A percentile compares a stretch with the other conserved stretches of the same genome.
These are phyloP conservation scores for Xerocomellus intermedius DNA, from an alignment of 768 basidiomycete genomes.

Conservation along the genomic window DNA sequence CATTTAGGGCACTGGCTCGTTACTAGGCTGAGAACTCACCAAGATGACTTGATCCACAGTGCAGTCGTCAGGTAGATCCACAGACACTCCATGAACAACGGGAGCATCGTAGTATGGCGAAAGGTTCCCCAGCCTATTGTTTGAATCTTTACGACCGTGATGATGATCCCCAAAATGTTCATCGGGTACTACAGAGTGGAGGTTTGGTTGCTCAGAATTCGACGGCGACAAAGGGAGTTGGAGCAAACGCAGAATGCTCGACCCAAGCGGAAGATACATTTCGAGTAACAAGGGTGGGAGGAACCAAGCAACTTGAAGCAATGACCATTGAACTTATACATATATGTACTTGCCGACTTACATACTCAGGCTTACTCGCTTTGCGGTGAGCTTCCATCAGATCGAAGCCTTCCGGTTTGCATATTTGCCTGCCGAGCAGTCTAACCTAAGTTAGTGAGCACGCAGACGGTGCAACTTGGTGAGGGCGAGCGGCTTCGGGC, in stretches of 20 bases:
- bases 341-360: not conserved
- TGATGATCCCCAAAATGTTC: not conserved
- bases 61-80: conserved; percentile 38
- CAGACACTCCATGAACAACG: conserved; percentile 26
- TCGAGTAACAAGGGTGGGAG: not conserved
- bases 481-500: too few relatives aligned
- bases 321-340: not conserved
- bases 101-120: conserved; percentile 38
- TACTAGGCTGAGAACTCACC: conserved; percentile 20
- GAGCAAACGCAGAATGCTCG: conserved; percentile 12
- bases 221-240: conserved; percentile 8
- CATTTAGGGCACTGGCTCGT: not conserved
- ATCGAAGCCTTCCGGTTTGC: too few relatives aligned
- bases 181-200: not conserved
- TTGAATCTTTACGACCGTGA: not conserved
- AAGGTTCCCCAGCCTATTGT: conserved; percentile 34
- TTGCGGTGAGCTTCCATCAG: too few relatives aligned
- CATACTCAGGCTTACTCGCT: too few relatives aligned
- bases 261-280: conserved; percentile 18
- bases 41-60: conserved; percentile 40
- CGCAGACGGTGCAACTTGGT: too few relatives aligned
- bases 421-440: too few relatives aligned
- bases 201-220: not conserved
- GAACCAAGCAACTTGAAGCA: too few relatives aligned
- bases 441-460: too few relatives aligned